These are phyloP conservation scores for Boletus rex-veris DNA, from an alignment of 768 basidiomycete genomes.

Conservation along the genomic window DNA sequence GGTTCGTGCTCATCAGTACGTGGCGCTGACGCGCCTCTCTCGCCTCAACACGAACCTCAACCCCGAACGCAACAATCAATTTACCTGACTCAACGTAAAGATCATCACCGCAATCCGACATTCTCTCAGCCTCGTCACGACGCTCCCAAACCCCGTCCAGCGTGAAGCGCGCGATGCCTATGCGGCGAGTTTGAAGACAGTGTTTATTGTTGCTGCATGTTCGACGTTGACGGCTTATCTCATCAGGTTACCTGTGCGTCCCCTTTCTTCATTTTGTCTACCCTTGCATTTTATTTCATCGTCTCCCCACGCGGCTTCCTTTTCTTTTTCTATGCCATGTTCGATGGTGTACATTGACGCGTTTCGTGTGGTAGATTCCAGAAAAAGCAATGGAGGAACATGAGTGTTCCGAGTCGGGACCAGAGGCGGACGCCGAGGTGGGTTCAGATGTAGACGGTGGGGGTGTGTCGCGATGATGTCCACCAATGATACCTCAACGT, in stretches of 20 bases:
- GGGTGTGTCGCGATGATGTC: too few species aligned
- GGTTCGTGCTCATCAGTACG: not conserved
- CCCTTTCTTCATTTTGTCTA: not conserved
- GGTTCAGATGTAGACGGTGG: too few species aligned
- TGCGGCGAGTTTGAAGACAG: slow-evolving; percentile 16
- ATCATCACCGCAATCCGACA: slow-evolving; percentile 19
- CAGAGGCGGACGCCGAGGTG: too few species aligned
- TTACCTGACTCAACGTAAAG: not conserved
- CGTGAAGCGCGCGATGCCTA: slow-evolving; percentile 19
- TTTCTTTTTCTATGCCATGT: not conserved
- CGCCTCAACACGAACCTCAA: too few species aligned
- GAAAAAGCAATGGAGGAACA: slow-evolving; percentile 7
- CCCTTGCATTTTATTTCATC: not conserved
- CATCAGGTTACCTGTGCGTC: slow-evolving; percentile 16
- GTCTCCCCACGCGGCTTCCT: not conserved
- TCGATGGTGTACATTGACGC: not conserved
- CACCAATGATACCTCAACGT: too few species aligned
- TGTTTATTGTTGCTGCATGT: slow-evolving; percentile 19
- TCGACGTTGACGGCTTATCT: slow-evolving; percentile 13
- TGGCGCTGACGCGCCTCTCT: not conserved
- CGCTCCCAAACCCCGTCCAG: slow-evolving; percentile 10
- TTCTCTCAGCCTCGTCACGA: slow-evolving; percentile 14
- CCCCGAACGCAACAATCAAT: too few species aligned
- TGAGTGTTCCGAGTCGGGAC: too few species aligned
- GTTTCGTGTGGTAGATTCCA: slow-evolving; percentile 7